These are phyloP conservation scores for Trichoderma brevicompactum DNA, from an alignment of 2,329 filamentous ascomycete genomes.

Conservation along the genomic window DNA sequence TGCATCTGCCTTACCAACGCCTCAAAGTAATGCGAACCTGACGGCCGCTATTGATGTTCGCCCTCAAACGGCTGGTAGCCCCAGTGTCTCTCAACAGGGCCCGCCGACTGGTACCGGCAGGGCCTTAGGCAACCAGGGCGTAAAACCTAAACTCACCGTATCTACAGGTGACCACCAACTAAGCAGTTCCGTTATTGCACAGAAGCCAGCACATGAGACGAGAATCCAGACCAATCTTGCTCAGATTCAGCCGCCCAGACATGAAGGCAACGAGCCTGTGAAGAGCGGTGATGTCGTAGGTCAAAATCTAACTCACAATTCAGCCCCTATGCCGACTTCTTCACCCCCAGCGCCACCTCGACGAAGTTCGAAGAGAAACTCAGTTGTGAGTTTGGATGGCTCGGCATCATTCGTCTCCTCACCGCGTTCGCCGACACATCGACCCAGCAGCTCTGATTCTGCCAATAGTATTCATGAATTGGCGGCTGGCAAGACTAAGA, in stretches of 20 bases:
- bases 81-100: neutral
- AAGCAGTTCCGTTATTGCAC: neutral
- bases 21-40: neutral
- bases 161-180: conserved; percentile 2
- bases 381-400: conserved; percentile 30
- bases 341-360: conserved; percentile 38
- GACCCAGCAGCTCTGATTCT: conserved; percentile 23
- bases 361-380: conserved; percentile 38
- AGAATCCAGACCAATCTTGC: neutral
- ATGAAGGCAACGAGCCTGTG: neutral
- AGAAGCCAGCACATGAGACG: neutral
- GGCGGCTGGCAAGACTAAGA: neutral
- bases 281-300: neutral
- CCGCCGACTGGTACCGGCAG: neutral
- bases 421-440: conserved; percentile 17
- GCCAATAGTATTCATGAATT: neutral
- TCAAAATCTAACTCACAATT: neutral
- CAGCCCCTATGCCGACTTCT: conserved; percentile 26
- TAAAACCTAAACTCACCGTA: conserved; percentile 8
- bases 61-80: neutral
- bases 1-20: neutral
- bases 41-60: neutral
- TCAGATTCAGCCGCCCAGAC: neutral
- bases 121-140: neutral
- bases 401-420: conserved; percentile 21